Evolutionary conservation across 768 basidiomycete species (phyloP), one percentile per base, ranked within the genome.

Genomic region (Russula sp.): DNA sequence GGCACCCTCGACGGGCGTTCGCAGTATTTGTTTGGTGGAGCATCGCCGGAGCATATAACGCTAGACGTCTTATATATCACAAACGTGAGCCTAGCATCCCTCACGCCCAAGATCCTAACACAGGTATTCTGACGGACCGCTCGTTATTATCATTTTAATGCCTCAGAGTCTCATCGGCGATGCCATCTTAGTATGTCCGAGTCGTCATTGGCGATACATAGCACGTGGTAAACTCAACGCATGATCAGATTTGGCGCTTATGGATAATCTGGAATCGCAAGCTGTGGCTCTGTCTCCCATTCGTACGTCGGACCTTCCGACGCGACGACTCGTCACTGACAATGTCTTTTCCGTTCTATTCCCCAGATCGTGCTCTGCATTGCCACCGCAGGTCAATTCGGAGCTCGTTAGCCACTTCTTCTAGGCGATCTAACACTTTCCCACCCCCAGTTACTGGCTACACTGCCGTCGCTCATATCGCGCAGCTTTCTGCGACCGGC

Each of bases 221-320:
- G 13, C 51, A 20, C 14, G n/a, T 61, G 22, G n/a, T 42, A 18
- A 22, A 35, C 40, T 52, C 56, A 31, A 11, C 13, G 11, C 42
- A 9, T 37, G 14, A 31, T 10, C 27, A 65, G 64, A 62, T 65
- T 13, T 65, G 64, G 64, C 64, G 64, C 49, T 31, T 65, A 14
- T 65, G 61, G 62, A 34, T 65, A 55, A 51, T 65, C 13, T 65
- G 64, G 64, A 1, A 20, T 34, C 64, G 64, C 7, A 65, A 61
- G 16, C 4, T 52, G 3, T 63, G 42, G 48, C 49, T 62, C 11
- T 1, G 14, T 16, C 0, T 22, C 37, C 64, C 64, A 44, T 65
- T 65, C 42, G 64, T 65, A 45, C 13, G 64, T 65, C 2, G 13
- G 0, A 3, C 40, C 20, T 37, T 34, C 32, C 35, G n/a, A 31